Evolutionary conservation across 495 filamentous ascomycete genomes (phyloP), one percentile per base, ranked within the genome.

Genomic region (Tuber magnatum): DNA sequence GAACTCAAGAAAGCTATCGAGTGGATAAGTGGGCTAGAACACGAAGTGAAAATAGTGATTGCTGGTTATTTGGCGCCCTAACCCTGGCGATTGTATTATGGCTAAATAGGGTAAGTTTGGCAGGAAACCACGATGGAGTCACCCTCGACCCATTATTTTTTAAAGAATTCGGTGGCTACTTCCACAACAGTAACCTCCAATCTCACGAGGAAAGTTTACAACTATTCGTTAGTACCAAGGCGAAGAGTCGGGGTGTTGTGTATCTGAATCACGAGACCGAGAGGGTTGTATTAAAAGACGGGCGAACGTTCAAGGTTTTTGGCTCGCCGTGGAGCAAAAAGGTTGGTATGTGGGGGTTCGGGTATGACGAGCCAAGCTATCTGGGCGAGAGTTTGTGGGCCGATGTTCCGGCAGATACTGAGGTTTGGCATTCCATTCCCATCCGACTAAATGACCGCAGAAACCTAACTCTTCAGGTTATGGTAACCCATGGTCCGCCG

Each of bases 401-500:
- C 43, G 84, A 83, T 9, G 86, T 98, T 28, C 94, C 95, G 0
- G 76, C 83, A 12, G 89, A 92, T 71, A 92, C 90, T 1, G 94
- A 97, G 78, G 88, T 98, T 71, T 71, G 71, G 38, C 16, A 10
- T 40, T 38, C 4, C 4, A n/a, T 69, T 28, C 56, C 6, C 44
- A 9, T 32, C 3, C 24, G 38, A n/a, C 28, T 20, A 32, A 46
- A 20, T 43, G 32, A 20, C 2, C 6, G 43, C 1, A 10, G 56
- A 20, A 48, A 38, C 10, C n/a, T 5, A 69, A 61, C 7, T 35
- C 22, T 41, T 18, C 20, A 78, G 77, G 65, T 79, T 20, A 86
- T 98, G 0, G 84, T 98, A 61, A 98, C 94, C 16, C 94, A 98
- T 81, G 91, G 90, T 39, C 91, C 91, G 39, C 86, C 91, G 73